Conservation (phyloP, 2,329 filamentous ascomycete genomes). For the Exophiala sp. region DNA sequence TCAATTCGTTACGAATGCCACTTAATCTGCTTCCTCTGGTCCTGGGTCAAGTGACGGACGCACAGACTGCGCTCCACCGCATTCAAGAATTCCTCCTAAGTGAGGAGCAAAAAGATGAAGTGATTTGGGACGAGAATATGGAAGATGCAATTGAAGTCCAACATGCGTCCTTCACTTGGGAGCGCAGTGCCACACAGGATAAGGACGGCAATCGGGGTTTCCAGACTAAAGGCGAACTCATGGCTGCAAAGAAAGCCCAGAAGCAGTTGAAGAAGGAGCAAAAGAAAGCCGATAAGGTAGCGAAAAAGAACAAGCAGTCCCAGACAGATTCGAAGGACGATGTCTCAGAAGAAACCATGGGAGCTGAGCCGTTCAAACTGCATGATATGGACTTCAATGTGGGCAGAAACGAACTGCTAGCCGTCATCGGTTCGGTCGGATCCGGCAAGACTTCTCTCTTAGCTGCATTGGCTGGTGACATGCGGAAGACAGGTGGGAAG, state of each 20-base stretch:
- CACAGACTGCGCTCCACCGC: slow-evolving; percentile 73
- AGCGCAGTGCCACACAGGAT: slow-evolving; percentile 42
- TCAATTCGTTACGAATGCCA: slow-evolving; percentile 85
- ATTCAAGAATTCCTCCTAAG: slow-evolving; percentile 83
- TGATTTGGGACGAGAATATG: slow-evolving; percentile 50
- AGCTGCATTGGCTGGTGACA: slow-evolving; percentile 84
- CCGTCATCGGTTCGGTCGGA: slow-evolving; percentile 82
- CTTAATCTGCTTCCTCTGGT: slow-evolving; percentile 84
- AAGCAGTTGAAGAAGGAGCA: slow-evolving; percentile 44
- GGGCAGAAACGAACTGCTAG: slow-evolving; percentile 49
- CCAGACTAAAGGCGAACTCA: slow-evolving; percentile 33
- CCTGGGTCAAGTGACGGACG: slow-evolving; percentile 83
- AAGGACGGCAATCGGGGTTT: slow-evolving; percentile 28
- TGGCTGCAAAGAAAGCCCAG: slow-evolving; percentile 38
- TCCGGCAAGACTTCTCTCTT: slow-evolving; percentile 87
- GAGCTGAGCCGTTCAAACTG: slow-evolving; percentile 39
- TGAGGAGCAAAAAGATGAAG: slow-evolving; percentile 74
- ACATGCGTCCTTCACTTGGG: slow-evolving; percentile 81
- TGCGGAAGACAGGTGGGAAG: slow-evolving; percentile 73
- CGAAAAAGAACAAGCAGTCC: slow-evolving; percentile 31
- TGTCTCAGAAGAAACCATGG: slow-evolving; percentile 26
- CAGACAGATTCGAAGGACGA: slow-evolving; percentile 28
- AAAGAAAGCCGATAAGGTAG: slow-evolving; percentile 33
- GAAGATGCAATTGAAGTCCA: slow-evolving; percentile 60
- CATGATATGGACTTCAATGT: slow-evolving; percentile 38